Base-by-base conservation (phyloP, 2,329 filamentous ascomycete genomes). In the Trichoderma sp. region DNA sequence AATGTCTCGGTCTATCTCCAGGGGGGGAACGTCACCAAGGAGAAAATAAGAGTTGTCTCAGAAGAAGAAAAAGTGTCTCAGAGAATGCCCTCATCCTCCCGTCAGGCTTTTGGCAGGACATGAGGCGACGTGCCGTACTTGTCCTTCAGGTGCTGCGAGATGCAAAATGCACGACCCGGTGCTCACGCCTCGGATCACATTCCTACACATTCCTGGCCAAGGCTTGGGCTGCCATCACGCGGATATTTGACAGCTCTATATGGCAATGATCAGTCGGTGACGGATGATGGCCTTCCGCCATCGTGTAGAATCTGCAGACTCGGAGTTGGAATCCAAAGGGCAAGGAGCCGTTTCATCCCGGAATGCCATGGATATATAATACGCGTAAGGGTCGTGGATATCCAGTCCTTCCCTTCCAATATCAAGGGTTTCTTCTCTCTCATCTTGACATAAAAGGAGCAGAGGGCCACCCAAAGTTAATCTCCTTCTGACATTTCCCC, bases 1-100 rank as follows among this genome's bases (percentile, higher is more conserved):
- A 34, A 61, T 61, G 58, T 61, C 58, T 61, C 58, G 58, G 58
- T 52, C 58, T 10, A 26, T 61, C 48, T 24, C 39, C 6, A 24
- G 21, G 12, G 14, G 39, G 14, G 41, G 28, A 30, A 52, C 39
- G 15, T 17, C 34, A 44, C 41, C 12, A 14, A 61, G 48, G 24
- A 52, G 39, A 52, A n/a, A n/a, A 30, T 30, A 30, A 30, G 30
- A 30, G 30, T 30, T 28, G 30, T 30, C 30, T 30, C 30, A 30
- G 30, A 30, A 9, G 7, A 30, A 30, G 6, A 30, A 9, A 30
- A 14, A 44, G 14, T 52, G 58, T 61, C 48, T 61, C 48, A 45
- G 17, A 61, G 30, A 34, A 39, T 12, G 14, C 26, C 28, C 55
- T 47, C n/a, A 3, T 24, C n/a, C 19, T 52, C 12, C 30, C 48